phyloP scores from a whole-genome alignment of 257 asterid species.

The Anisodus acutangulus region DNA sequence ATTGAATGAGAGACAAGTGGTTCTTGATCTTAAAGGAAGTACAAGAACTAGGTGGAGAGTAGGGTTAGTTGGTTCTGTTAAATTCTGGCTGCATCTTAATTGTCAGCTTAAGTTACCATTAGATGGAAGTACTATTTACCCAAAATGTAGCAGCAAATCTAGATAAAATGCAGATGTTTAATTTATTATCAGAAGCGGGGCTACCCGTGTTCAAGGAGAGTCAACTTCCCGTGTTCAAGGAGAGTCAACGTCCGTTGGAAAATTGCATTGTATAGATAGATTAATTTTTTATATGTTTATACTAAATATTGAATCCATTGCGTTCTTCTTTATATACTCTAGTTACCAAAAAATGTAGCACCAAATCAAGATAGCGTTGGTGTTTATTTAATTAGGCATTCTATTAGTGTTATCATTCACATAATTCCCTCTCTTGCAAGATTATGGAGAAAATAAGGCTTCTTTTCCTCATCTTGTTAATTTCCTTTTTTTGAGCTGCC shows the following conservation, averaged over 20 bases:
- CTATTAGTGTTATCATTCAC: not conserved
- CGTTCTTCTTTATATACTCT: not conserved
- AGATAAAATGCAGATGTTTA: not conserved
- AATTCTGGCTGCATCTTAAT: conserved; percentile 63
- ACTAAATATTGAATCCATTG: no score
- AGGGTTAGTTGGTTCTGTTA: conserved; percentile 67
- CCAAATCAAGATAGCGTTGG: conserved; percentile 39
- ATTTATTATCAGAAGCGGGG: not conserved
- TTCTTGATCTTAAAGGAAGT: conserved; percentile 58
- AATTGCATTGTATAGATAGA: no score
- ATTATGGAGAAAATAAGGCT: not conserved
- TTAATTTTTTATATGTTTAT: no score
- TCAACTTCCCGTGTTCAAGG: no score
- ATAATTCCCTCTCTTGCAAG: not conserved
- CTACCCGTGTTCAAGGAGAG: no score
- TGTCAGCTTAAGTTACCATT: conserved; percentile 62
- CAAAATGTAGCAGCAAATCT: conserved; percentile 63
- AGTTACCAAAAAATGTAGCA: conserved; percentile 58
- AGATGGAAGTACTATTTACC: conserved; percentile 46
- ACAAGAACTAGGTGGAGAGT: conserved; percentile 72
- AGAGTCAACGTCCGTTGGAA: no score
- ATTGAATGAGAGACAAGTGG: conserved; percentile 34
- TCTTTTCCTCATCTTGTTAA: not conserved
- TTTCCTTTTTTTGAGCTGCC: not conserved
- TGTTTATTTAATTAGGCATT: not conserved